Evolutionary conservation across 2,329 filamentous ascomycete genomes (phyloP).

Genomic region (Penicillium glabrum): DNA sequence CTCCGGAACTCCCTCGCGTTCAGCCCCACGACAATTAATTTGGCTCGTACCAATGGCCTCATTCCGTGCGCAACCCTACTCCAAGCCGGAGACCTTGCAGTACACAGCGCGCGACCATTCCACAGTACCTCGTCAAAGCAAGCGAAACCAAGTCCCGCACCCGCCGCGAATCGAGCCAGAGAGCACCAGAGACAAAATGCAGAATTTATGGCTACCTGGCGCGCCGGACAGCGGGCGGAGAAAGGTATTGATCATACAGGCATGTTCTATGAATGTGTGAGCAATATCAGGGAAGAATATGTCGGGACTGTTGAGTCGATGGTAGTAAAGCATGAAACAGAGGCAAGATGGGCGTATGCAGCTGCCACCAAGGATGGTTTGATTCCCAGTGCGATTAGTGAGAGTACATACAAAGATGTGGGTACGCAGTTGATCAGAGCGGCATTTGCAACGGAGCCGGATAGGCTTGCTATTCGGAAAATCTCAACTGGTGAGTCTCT

Average conservation of each 20-base stretch:
- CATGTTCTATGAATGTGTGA: background rate
- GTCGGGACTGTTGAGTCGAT: background rate
- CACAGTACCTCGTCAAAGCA: background rate
- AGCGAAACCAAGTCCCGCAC: background rate
- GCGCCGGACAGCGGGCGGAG: background rate
- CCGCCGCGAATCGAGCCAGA: background rate
- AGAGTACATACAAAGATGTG: slow-evolving; percentile 18
- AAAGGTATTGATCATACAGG: background rate
- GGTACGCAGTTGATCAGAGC: slow-evolving; percentile 12
- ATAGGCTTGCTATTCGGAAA: slow-evolving; percentile 9
- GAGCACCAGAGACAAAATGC: background rate
- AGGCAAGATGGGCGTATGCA: slow-evolving; percentile 2
- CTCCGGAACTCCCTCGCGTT: background rate
- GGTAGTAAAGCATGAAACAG: background rate
- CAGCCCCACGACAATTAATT: background rate
- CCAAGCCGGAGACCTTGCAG: background rate
- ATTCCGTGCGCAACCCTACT: background rate
- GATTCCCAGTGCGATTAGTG: slow-evolving; percentile 9
- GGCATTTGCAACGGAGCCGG: slow-evolving; percentile 6
- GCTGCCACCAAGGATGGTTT: background rate
- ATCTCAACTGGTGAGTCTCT: slow-evolving; percentile 19
- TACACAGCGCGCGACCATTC: background rate
- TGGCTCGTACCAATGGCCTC: background rate
- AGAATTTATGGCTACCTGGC: background rate
- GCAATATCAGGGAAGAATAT: background rate